A percentile compares a stretch with the other conserved stretches of the same genome.
Conservation (phyloP, 352 stramenopile genomes). For the Phytophthora megakarya region DNA sequence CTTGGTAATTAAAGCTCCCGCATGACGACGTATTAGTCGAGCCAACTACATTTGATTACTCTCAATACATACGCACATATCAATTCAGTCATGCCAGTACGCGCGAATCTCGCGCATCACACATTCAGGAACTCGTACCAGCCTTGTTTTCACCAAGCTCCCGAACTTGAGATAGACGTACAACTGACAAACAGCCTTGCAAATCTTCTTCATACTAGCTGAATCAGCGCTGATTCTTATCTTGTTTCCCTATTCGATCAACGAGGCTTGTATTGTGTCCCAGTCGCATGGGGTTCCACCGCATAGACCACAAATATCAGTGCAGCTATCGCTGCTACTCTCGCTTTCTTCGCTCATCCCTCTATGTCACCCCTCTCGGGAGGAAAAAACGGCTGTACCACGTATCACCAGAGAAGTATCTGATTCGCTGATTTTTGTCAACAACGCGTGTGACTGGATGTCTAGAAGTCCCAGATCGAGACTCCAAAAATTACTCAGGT, state of each 20-base stretch:
- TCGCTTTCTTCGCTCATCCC: neutral
- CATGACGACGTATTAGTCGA: too few relatives aligned
- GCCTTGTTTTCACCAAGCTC: neutral
- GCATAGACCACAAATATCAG: neutral
- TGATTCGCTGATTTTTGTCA: too few relatives aligned
- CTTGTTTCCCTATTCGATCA: conserved; percentile 1
- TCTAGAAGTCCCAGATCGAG: too few relatives aligned
- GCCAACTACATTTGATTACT: too few relatives aligned
- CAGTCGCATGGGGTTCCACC: conserved; percentile 9
- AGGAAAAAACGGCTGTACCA: too few relatives aligned
- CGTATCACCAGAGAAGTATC: too few relatives aligned
- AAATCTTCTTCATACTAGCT: neutral
- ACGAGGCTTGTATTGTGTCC: neutral
- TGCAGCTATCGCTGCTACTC: neutral
- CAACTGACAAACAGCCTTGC: neutral
- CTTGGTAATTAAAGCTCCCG: too few relatives aligned
- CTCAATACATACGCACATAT: too few relatives aligned
- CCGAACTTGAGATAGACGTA: conserved; percentile 12
- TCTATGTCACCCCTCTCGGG: neutral
- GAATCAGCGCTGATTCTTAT: neutral
- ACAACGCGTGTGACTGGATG: too few relatives aligned
- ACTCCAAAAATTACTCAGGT: too few relatives aligned
- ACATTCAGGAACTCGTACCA: conserved; percentile 4
- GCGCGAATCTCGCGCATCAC: conserved; percentile 1
- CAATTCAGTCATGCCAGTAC: conserved; percentile 2